Conservation (phyloP, 495 filamentous ascomycete genomes). For the Xylaria curta region DNA sequence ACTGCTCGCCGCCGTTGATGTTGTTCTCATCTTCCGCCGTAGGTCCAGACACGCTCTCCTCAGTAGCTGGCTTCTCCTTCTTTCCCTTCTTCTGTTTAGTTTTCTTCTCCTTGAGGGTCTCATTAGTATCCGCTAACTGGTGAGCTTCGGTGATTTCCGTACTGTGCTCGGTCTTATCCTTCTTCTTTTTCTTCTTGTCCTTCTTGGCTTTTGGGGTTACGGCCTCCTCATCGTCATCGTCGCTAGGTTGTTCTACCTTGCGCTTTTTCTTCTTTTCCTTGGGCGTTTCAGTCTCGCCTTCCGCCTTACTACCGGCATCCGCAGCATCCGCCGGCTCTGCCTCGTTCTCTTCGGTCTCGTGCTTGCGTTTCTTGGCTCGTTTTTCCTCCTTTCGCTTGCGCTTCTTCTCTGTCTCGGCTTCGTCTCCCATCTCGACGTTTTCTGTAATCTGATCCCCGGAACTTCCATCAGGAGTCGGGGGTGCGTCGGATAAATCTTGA, state of each 20-base stretch:
- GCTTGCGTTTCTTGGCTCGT: conserved; percentile 39
- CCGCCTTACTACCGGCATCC: conserved; percentile 26
- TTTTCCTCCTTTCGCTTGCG: conserved; percentile 33
- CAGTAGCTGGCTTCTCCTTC: conserved; percentile 8
- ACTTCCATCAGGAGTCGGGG: neutral
- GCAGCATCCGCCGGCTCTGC: neutral
- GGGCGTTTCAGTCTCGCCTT: conserved; percentile 28
- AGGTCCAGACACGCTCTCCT: conserved; percentile 28
- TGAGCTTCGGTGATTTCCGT: conserved; percentile 29
- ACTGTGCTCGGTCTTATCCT: neutral
- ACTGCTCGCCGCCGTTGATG: conserved; percentile 44
- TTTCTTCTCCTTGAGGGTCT: conserved; percentile 43
- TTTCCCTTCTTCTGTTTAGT: conserved; percentile 28
- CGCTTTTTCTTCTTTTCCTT: conserved; percentile 33
- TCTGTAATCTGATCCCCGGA: neutral
- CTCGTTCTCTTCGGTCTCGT: conserved; percentile 34
- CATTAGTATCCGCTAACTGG: conserved; percentile 32
- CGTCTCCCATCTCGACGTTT: neutral
- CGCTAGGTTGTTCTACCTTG: conserved; percentile 31
- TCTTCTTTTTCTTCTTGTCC: conserved; percentile 32
- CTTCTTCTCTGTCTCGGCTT: conserved; percentile 28
- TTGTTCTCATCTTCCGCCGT: conserved; percentile 24
- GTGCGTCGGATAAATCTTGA: neutral
- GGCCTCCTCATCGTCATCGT: conserved; percentile 27
- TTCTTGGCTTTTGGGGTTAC: conserved; percentile 31